Conservation (phyloP, 1,139 yeast genomes). For the Yamadazyma spencermartinsiae region DNA sequence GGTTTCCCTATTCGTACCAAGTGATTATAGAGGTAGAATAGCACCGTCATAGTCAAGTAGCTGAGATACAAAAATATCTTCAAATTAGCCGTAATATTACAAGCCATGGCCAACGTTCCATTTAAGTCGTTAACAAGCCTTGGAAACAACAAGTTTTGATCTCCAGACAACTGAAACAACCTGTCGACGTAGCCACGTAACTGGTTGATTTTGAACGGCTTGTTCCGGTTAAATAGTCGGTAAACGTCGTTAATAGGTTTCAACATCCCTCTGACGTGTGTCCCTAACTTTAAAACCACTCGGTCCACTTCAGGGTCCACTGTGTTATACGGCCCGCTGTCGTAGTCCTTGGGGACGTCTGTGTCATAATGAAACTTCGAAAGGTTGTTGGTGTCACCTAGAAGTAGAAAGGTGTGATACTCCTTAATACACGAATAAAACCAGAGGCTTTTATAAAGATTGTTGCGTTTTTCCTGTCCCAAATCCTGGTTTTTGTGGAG, state of each 20-base stretch:
- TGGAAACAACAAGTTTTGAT: neutral
- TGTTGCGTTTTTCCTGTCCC: neutral
- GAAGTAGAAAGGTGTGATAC: neutral
- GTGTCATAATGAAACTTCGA: slow-evolving; percentile 2
- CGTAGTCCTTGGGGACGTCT: neutral
- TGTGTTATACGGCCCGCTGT: neutral
- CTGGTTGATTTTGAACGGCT: slow-evolving; percentile 1
- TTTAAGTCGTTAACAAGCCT: neutral
- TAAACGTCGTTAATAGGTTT: neutral
- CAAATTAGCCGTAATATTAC: slow-evolving; percentile 5
- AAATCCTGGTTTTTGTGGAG: slow-evolving; percentile 38
- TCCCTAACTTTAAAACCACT: neutral
- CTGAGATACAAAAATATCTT: slow-evolving; percentile 5
- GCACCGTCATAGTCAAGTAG: slow-evolving; percentile 4
- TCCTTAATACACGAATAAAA: slow-evolving; percentile 3
- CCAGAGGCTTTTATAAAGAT: slow-evolving; percentile 6
- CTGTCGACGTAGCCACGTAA: neutral
- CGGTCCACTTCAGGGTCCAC: slow-evolving; percentile 3
- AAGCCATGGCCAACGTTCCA: neutral
- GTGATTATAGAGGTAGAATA: slow-evolving; percentile 6
- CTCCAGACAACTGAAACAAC: neutral
- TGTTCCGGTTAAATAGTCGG: slow-evolving; percentile 1
- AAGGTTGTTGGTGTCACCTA: slow-evolving; percentile 4
- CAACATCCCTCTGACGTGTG: neutral
- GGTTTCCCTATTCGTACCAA: slow-evolving; percentile 6